Base-by-base conservation (phyloP, 2,329 filamentous ascomycete species). In the Botrytis hyacinthi region DNA sequence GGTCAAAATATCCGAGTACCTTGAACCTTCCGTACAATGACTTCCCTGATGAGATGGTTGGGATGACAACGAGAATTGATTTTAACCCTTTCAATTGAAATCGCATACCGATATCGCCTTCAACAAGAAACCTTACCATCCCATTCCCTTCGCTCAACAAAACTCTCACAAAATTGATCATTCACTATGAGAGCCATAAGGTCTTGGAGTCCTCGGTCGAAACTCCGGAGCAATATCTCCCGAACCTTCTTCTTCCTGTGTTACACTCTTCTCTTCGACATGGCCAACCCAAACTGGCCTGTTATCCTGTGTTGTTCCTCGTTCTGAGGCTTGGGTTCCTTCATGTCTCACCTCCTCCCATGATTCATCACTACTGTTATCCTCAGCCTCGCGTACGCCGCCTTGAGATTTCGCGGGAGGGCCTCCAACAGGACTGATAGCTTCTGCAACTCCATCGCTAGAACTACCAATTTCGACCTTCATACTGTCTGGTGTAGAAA, bases 181-280 rank as follows among this genome's bases (percentile, higher is more conserved):
- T 44, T n/a, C 57, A 46, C 68, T 61, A 35, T 70, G 68, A 22
- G 40, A 60, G 14, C 29, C 54, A n/a, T 70, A 70, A 32, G 68
- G 68, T 70, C 68, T 44, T 8, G 68, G 68, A 26, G 68, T 70
- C 26, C 68, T 70, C 9, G 68, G 54, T 61, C 68, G 68, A 46
- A 70, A 70, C 22, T 70, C 68, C 54, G 68, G 68, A 35, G 68
- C 54, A 20, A 70, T 46, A 60, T 70, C 68, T 46, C 32, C 68
- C 29, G 8, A 61, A 3, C 29, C 54, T 46, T 61, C 42, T 12
- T 37, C 29, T 32, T 61, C 54, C 26, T 35, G 35, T 26, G n/a
- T 9, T 32, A 1, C 35, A 61, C 9, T 46, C 29, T 70, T 46
- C 37, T 46, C 42, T 44, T 44, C 54, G 3, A 37, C 20, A 18